phyloP scores from a whole-genome alignment of 2,329 filamentous ascomycete genomes.

The Colletotrichum musae region DNA sequence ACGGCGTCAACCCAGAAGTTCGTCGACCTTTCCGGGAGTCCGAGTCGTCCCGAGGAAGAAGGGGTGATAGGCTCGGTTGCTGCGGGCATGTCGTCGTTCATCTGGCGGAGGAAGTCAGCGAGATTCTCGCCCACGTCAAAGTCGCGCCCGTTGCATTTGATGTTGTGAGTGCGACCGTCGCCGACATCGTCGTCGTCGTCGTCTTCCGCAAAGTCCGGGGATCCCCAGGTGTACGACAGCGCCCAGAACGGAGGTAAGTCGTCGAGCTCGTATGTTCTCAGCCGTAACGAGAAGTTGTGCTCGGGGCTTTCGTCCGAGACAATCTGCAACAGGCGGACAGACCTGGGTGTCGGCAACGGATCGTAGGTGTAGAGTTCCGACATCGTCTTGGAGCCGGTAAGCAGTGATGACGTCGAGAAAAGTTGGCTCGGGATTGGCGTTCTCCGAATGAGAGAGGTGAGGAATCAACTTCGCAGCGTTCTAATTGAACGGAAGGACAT shows the following conservation, averaged over 20 bases:
- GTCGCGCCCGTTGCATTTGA: conserved; percentile 14
- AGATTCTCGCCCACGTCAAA: conserved; percentile 16
- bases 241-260: conserved; percentile 15
- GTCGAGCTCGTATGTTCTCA: not conserved
- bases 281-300: conserved; percentile 7
- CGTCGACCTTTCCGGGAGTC: not conserved
- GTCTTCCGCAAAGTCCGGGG: conserved; percentile 3
- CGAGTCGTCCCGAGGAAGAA: not conserved
- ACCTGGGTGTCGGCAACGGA: not conserved
- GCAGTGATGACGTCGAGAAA: too few species aligned
- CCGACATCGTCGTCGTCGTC: not conserved
- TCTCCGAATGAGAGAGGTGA: too few species aligned
- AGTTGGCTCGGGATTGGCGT: too few species aligned
- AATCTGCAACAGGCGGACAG: conserved; percentile 23
- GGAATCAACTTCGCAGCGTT: too few species aligned
- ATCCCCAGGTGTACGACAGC: conserved; percentile 26
- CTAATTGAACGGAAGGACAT: too few species aligned
- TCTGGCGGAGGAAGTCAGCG: conserved; percentile 16
- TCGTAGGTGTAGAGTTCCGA: not conserved
- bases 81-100: conserved; percentile 6
- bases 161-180: not conserved
- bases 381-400: not conserved
- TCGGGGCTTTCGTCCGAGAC: not conserved
- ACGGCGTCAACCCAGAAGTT: conserved; percentile 44
- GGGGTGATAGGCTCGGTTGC: too few species aligned